Conservation (phyloP, 2,329 filamentous ascomycete species). For the Botryotinia narcissicola region DNA sequence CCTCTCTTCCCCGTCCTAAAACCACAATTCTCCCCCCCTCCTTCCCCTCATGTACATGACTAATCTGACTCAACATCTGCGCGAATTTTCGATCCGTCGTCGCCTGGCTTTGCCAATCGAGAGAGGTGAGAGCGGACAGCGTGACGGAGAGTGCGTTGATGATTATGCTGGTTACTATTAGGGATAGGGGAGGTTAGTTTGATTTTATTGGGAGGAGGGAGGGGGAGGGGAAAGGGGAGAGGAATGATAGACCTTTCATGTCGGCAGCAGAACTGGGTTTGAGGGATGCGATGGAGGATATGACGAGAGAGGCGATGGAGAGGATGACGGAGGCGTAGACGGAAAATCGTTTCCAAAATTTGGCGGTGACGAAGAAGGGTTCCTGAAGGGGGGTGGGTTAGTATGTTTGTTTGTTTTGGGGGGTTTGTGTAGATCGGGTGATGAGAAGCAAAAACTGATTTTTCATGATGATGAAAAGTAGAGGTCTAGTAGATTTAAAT, state of each 20-base stretch:
- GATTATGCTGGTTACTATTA: constrained; percentile 30
- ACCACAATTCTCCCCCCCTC: constrained; percentile 26
- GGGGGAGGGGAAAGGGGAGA: neutral
- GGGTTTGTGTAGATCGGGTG: rapidly evolving
- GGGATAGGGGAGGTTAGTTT: constrained; percentile 18
- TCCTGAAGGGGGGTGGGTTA: constrained; percentile 8
- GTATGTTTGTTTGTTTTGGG: neutral
- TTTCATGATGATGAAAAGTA: too few relatives aligned
- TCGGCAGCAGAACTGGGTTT: constrained; percentile 3
- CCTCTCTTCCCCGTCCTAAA: constrained; percentile 13
- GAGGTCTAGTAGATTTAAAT: neutral
- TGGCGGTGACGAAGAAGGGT: constrained; percentile 27
- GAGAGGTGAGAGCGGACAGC: constrained; percentile 30
- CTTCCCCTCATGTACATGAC: constrained; percentile 28
- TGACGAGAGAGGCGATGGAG: constrained; percentile 25
- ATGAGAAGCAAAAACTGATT: neutral
- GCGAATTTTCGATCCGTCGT: constrained; percentile 32
- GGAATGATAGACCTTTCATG: constrained; percentile 21
- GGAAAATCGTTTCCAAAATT: constrained; percentile 34
- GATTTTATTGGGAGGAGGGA: neutral
- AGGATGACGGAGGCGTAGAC: constrained; percentile 29
- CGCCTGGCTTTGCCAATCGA: constrained; percentile 31
- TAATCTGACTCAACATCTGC: constrained; percentile 25
- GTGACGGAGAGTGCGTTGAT: constrained; percentile 30
- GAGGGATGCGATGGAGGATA: constrained; percentile 27